These are phyloP conservation scores for Nectriaceae sp. DNA, from an alignment of 2,329 filamentous ascomycete species.

Conservation along the genomic window DNA sequence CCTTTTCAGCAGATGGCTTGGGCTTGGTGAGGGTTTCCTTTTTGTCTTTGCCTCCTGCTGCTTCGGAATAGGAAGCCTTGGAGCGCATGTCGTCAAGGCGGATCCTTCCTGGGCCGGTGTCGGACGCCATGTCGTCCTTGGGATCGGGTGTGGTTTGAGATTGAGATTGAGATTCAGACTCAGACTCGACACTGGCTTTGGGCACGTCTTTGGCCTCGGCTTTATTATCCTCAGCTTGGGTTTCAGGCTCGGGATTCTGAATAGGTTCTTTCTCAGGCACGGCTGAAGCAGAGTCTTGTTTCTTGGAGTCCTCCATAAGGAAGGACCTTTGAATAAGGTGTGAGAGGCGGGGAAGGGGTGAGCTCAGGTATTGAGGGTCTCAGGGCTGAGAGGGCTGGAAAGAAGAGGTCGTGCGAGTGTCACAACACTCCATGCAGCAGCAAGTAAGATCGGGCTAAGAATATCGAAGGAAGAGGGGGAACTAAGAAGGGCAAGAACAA, in stretches of 20 bases:
- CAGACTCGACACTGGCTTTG: not conserved
- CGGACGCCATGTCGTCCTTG: constrained; percentile 14
- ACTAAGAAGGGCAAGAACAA: not conserved
- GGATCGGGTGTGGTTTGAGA: not conserved
- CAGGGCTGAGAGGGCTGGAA: not conserved
- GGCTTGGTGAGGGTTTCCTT: constrained; percentile 8
- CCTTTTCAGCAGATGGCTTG: constrained; percentile 8
- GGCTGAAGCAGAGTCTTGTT: constrained; percentile 12
- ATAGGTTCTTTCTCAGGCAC: constrained; percentile 19
- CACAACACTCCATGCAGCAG: not conserved
- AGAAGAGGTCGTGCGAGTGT: not conserved
- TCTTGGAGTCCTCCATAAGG: constrained; percentile 14
- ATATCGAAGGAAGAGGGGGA: not conserved
- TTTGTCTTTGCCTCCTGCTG: constrained; percentile 10
- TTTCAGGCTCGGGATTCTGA: not conserved
- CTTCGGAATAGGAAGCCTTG: constrained; percentile 14
- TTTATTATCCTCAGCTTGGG: not conserved
- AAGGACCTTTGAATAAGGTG: not conserved
- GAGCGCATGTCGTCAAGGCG: constrained; percentile 17
- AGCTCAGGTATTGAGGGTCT: not conserved
- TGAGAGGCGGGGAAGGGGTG: not conserved
- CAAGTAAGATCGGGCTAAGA: not conserved
- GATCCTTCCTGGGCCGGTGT: constrained; percentile 11
- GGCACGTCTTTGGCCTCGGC: not conserved
- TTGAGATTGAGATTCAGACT: not conserved